phyloP scores from a whole-genome alignment of 257 asterid species.

The Knoxia roxburghii region DNA sequence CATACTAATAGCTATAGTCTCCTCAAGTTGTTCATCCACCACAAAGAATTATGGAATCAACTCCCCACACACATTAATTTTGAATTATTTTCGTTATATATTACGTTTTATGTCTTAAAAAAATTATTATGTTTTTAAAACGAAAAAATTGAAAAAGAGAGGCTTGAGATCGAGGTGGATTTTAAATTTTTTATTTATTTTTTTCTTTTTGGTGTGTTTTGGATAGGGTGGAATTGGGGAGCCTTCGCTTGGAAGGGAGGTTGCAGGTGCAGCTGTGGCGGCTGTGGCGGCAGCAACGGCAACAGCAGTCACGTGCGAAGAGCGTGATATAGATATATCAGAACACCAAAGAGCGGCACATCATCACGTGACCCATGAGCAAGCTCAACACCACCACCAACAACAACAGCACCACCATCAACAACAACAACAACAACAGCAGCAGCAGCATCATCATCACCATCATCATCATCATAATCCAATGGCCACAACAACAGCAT shows the following conservation, averaged over 20 bases:
- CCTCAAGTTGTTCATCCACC: slow-evolving; percentile 29
- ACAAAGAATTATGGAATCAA: not conserved
- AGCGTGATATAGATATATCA: slow-evolving; percentile 45
- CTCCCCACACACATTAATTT: no score
- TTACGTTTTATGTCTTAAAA: no score
- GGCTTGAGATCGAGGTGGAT: no score
- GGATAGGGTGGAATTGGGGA: slow-evolving; percentile 51
- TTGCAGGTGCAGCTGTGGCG: not conserved
- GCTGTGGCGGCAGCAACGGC: not conserved
- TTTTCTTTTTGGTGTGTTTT: no score
- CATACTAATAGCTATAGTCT: no score
- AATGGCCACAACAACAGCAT: slow-evolving; percentile 46
- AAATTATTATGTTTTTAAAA: no score
- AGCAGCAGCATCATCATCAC: slow-evolving; percentile 31
- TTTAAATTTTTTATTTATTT: no score
- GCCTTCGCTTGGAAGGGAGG: slow-evolving; percentile 59
- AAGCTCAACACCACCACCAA: slow-evolving; percentile 35
- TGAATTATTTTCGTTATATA: no score
- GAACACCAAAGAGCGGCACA: slow-evolving; percentile 34
- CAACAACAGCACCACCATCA: slow-evolving; percentile 29
- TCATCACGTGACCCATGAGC: slow-evolving; percentile 49
- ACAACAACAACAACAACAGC: slow-evolving; percentile 25
- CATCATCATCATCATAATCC: slow-evolving; percentile 29
- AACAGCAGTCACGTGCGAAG: slow-evolving; percentile 51
- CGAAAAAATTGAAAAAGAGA: no score